Conservation (phyloP, 164 flowering plant genomes). For the Paratinospora sagittata region DNA sequence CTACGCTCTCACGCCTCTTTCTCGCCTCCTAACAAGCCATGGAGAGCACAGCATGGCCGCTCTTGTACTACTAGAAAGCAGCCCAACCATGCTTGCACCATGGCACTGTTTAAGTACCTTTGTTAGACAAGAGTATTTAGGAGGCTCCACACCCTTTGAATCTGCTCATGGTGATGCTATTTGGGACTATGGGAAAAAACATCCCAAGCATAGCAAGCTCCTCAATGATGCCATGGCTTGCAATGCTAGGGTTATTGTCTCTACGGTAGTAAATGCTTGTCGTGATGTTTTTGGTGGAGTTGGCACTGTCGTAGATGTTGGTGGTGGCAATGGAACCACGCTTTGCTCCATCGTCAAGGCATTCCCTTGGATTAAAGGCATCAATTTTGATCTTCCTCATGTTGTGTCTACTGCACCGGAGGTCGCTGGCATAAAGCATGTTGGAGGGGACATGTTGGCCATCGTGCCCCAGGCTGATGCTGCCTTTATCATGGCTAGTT, state of each 20-base stretch:
- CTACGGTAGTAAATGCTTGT: conserved; percentile 4
- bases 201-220: conserved; percentile 4
- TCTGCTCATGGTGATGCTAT: conserved; percentile 2
- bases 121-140: background rate
- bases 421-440: background rate
- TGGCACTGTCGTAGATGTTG: conserved; percentile 4
- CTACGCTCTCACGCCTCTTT: background rate
- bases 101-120: conserved; percentile 6
- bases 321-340: conserved; percentile 5
- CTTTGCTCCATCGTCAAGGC: conserved; percentile 2
- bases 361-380: conserved; percentile 11
- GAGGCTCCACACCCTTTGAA: background rate
- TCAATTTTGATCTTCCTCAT: conserved; percentile 10
- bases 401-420: conserved; percentile 7
- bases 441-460: conserved; percentile 6
- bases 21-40: background rate
- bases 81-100: conserved; percentile 8
- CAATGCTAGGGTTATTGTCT: conserved; percentile 4
- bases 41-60: conserved; percentile 6
- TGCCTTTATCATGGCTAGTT: conserved; percentile 3
- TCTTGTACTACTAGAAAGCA: conserved; percentile 1
- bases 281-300: conserved; percentile 1
- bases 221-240: conserved; percentile 6
- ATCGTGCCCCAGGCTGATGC: conserved; percentile 2
- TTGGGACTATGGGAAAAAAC: background rate